These are phyloP conservation scores for Gastrodia elata DNA, from an alignment of 106 monocot genomes.

Conservation along the genomic window DNA sequence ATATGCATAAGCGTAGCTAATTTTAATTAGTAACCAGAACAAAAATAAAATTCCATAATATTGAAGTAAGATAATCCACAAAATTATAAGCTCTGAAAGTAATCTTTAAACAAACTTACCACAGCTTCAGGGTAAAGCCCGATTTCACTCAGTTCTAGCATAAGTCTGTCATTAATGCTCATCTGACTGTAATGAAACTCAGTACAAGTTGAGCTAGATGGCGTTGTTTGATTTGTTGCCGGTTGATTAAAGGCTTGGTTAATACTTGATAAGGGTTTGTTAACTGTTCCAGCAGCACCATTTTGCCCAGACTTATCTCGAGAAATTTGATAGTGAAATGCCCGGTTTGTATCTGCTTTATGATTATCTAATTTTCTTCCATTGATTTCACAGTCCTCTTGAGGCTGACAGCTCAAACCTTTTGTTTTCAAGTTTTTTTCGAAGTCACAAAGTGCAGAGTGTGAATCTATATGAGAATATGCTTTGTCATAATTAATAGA, in stretches of 20 bases:
- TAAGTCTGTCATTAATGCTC: conserved; percentile 43
- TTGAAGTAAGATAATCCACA: not conserved
- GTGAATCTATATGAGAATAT: conserved; percentile 10
- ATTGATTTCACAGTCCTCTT: conserved; percentile 11
- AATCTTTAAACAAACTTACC: conserved; percentile 20
- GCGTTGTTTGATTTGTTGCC: not conserved
- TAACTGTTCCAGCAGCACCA: not conserved
- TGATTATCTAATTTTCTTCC: conserved; percentile 18
- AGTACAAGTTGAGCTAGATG: conserved; percentile 10
- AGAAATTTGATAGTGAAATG: conserved; percentile 16
- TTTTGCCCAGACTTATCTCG: conserved; percentile 14
- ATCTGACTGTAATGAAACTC: conserved; percentile 42
- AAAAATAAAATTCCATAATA: not conserved
- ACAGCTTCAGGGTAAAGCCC: conserved; percentile 54
- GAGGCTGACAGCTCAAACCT: conserved; percentile 7
- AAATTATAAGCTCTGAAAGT: not conserved
- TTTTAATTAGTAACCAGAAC: not conserved
- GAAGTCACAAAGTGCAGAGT: conserved; percentile 19
- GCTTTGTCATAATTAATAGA: conserved; percentile 17
- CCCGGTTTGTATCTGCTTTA: conserved; percentile 19
- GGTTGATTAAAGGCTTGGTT: not conserved
- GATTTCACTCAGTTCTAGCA: conserved; percentile 60
- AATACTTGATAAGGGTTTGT: not conserved
- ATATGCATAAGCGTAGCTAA: not conserved
- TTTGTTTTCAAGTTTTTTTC: conserved; percentile 25